Conservation (phyloP, 306 rosid genomes). For the Heteromeles arbutifolia region DNA sequence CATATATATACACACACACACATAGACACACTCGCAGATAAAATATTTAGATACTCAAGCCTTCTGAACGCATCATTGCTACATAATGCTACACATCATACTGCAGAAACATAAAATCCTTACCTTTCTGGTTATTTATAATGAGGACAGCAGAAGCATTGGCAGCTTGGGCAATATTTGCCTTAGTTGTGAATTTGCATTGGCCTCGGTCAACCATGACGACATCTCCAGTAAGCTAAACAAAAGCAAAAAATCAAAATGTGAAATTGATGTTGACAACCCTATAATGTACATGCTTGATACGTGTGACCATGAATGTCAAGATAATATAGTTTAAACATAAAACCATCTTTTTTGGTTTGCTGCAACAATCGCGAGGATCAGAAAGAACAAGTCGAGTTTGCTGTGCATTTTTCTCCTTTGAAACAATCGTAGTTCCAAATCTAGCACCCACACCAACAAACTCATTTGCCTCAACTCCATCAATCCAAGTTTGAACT, state of each 20-base stretch:
- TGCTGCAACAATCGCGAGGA: conserved; percentile 73
- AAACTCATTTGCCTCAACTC: conserved; percentile 60
- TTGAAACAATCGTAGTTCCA: conserved; percentile 76
- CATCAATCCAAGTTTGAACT: conserved; percentile 96
- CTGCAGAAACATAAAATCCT: neutral
- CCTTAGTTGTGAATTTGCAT: conserved; percentile 81
- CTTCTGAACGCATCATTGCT: neutral
- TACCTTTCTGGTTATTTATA: conserved; percentile 77
- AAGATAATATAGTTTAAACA: neutral
- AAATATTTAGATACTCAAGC: neutral
- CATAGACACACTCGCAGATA: neutral
- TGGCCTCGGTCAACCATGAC: conserved; percentile 83
- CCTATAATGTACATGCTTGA: neutral
- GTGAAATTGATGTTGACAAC: neutral
- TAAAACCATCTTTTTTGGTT: conserved; percentile 65
- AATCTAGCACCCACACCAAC: conserved; percentile 96
- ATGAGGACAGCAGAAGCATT: conserved; percentile 96
- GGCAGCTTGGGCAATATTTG: conserved; percentile 72
- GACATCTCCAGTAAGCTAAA: conserved; percentile 78
- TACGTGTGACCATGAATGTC: neutral
- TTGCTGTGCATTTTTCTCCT: conserved; percentile 80
- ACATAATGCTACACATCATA: neutral
- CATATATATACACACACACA: too few relatives aligned
- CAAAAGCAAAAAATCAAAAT: conserved; percentile 13
- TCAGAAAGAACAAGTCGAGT: conserved; percentile 63